A percentile compares a stretch with the other conserved stretches of the same genome.
These are phyloP conservation scores for Coemansia erecta DNA, from an alignment of 192 early-diverging fungal species.

Conservation along the genomic window DNA sequence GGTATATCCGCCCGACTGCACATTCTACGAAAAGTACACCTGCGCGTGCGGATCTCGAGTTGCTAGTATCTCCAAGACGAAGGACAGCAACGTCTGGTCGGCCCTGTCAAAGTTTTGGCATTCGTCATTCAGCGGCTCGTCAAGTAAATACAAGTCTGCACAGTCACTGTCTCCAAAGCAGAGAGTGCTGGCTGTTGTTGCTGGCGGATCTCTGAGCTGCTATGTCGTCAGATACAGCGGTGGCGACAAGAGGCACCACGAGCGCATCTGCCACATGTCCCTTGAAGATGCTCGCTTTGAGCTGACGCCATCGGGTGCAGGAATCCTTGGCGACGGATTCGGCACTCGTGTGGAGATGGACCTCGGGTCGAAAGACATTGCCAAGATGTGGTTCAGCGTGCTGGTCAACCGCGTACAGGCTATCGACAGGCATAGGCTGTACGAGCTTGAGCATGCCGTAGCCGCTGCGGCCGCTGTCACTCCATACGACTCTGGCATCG, in stretches of 20 bases:
- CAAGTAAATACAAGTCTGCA: background rate
- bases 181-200: conserved; percentile 21
- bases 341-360: conserved; percentile 24
- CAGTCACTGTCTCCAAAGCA: conserved; percentile 1
- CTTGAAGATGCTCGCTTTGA: conserved; percentile 3
- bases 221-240: conserved; percentile 12
- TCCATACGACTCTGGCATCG: background rate
- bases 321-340: background rate
- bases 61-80: background rate
- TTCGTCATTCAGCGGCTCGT: background rate
- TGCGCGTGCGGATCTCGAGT: conserved; percentile 5
- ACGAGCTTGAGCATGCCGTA: background rate
- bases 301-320: conserved; percentile 1
- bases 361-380: conserved; percentile 26
- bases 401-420: conserved; percentile 9
- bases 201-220: conserved; percentile 17
- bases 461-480: conserved; percentile 2
- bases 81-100: background rate
- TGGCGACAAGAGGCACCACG: conserved; percentile 7
- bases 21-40: conserved; percentile 2
- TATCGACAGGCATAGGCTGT: background rate
- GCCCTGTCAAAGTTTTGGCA: conserved; percentile 2
- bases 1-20: background rate
- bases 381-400: conserved; percentile 26
- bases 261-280: conserved; percentile 6